Evolutionary conservation across 768 basidiomycete species (phyloP), one percentile per base, ranked within the genome.

Genomic region (Naganishia antarctica): DNA sequence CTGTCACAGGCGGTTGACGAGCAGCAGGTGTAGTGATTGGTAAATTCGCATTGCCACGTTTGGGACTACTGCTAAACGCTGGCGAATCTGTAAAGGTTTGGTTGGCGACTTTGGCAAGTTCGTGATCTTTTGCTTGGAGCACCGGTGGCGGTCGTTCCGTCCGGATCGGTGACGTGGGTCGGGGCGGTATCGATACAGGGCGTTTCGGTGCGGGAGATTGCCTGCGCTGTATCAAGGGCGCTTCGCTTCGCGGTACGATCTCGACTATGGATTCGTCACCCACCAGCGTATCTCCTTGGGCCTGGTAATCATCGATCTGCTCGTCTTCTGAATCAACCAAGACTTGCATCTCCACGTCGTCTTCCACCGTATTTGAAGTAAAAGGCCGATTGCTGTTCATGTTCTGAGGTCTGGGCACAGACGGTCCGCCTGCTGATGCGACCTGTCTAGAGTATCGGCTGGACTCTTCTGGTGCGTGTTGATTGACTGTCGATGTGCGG

Each of bases 261-360:
- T 23, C 37, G 18, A 57, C 26, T 21, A 57, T 40, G 5, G 34
- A 57, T 23, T 57, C 53, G 12, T 57, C 53, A 21, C 18, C 53
- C 21, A 25, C 21, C 3, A 57, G 5, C 21, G 53, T 34, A 18
- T 40, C 53, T 37, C 23, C 53, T 26, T 57, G 53, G 15, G 21
- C 53, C 23, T 57, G 21, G 18, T 41, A 37, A 15, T 57, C 53
- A 8, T 37, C 37, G 21, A 57, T 23, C n/a, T 25, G 23, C 0
- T 37, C 21, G 26, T 41, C 34, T 15, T 5, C 37, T 23, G 23
- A 40, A 13, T 57, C 37, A 25, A 1, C 15, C 31, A 13, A 18
- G 9, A 25, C 26, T 13, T 57, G 32, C 53, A 57, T 57, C 21
- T 37, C 34, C 13, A 57, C 37, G 34, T 57, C 53, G 26, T 57